These are phyloP conservation scores for Tephrocybe rancida DNA, from an alignment of 768 basidiomycete genomes.

Conservation along the genomic window DNA sequence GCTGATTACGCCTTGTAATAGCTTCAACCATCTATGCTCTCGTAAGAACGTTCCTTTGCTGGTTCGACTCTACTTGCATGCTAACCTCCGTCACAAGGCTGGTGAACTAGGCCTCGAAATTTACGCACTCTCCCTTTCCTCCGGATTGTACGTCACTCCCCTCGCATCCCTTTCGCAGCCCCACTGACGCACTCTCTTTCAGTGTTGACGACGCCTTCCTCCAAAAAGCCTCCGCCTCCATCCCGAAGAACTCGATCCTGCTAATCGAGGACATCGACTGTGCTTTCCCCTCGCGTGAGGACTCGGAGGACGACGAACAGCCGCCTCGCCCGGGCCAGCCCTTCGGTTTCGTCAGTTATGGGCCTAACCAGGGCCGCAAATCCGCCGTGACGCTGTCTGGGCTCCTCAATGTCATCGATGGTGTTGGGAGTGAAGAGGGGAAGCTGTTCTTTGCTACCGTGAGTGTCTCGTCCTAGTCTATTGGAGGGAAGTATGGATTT, in stretches of 20 bases:
- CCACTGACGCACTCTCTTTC: conserved; percentile 5
- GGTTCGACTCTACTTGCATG: background rate
- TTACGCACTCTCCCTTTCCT: conserved; percentile 59
- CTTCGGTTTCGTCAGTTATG: conserved; percentile 11
- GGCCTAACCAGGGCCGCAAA: conserved; percentile 10
- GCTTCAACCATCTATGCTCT: conserved; percentile 58
- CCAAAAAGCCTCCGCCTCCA: conserved; percentile 43
- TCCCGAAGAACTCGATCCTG: conserved; percentile 55
- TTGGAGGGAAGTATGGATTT: background rate
- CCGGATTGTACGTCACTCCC: conserved; percentile 39
- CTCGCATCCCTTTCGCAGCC: background rate
- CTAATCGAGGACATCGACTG: conserved; percentile 67
- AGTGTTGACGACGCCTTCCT: conserved; percentile 55
- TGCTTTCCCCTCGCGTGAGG: conserved; percentile 52
- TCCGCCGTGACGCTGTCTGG: conserved; percentile 54
- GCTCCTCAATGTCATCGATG: conserved; percentile 60
- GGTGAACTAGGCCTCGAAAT: conserved; percentile 84
- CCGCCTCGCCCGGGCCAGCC: background rate
- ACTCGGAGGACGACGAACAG: conserved; percentile 29
- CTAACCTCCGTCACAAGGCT: conserved; percentile 29
- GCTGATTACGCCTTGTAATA: conserved; percentile 40
- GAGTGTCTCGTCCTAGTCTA: conserved; percentile 12
- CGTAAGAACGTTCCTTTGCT: conserved; percentile 22
- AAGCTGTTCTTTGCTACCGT: conserved; percentile 64
- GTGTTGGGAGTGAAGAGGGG: conserved; percentile 63